phyloP scores from a whole-genome alignment of 768 basidiomycete species.

The Macrocybe gigantea region DNA sequence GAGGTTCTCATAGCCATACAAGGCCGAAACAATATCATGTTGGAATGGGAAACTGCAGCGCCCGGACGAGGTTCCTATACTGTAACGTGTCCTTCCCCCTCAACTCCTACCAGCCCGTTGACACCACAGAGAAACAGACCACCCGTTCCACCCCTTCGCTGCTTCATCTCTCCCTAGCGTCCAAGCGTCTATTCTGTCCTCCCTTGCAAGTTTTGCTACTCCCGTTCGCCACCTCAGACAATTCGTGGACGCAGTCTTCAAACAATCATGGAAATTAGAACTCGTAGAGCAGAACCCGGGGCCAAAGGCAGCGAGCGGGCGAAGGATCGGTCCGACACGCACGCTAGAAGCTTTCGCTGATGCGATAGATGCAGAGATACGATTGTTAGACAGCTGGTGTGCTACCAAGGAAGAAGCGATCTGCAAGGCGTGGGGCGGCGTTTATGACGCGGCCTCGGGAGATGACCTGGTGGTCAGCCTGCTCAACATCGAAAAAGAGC shows the following conservation, averaged over 20 bases:
- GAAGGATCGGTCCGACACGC: slow-evolving; percentile 29
- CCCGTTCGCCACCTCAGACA: slow-evolving; percentile 56
- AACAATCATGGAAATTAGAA: slow-evolving; percentile 15
- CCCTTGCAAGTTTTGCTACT: slow-evolving; percentile 56
- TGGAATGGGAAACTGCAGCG: slow-evolving; percentile 29
- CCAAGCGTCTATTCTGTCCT: slow-evolving; percentile 62
- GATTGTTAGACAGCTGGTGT: slow-evolving; percentile 63
- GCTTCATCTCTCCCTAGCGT: slow-evolving; percentile 58
- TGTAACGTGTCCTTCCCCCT: slow-evolving; percentile 12
- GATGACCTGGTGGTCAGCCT: slow-evolving; percentile 55
- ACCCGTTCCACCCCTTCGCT: slow-evolving; percentile 51
- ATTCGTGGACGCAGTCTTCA: slow-evolving; percentile 48
- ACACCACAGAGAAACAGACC: slow-evolving; percentile 26
- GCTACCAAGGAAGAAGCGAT: slow-evolving; percentile 62
- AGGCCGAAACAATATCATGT: slow-evolving; percentile 59
- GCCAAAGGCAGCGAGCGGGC: slow-evolving; percentile 10
- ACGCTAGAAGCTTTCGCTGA: slow-evolving; percentile 84
- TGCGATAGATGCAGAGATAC: slow-evolving; percentile 58
- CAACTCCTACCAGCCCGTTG: not conserved
- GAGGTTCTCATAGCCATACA: slow-evolving; percentile 75
- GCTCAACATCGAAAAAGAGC: slow-evolving; percentile 53
- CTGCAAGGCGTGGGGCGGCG: slow-evolving; percentile 49
- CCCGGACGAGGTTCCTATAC: slow-evolving; percentile 13
- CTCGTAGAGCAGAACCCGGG: slow-evolving; percentile 8
- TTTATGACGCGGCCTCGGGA: slow-evolving; percentile 17